Base-by-base conservation (phyloP, 2,329 filamentous ascomycete species). In the Monilinia aucupariae region DNA sequence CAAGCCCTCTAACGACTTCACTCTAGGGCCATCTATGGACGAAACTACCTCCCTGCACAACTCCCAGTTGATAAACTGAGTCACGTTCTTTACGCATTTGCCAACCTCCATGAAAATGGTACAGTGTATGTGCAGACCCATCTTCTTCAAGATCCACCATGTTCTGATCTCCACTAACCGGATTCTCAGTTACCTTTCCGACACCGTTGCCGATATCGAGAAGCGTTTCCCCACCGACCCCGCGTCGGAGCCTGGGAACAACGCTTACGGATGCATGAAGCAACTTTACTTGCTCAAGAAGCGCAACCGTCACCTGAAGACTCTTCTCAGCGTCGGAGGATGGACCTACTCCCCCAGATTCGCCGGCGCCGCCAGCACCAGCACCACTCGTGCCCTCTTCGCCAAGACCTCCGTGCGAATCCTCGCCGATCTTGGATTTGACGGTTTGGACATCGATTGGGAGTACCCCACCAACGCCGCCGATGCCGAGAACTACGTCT, bases 321-420 rank as follows among this genome's bases (percentile, higher is more conserved):
- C 88, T 1, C 79, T 96, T 27, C 81, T 96, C 4, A 90, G 85
- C 54, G 91, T 96, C 67, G 92, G 92, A 54, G 91, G 92, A 37
- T 96, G 89, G 89, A 92, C 89, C 0, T 94, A 91, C 75, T 91
- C 89, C 2, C 78, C 81, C 68, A 90, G 91, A 74, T 93, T 96
- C 72, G 80, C 89, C 0, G 78, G 79, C 1, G 86, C 87, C 0
- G 85, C 87, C 12, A 85, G 84, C 64, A 88, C 86, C 0, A 80
- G 81, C 0, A 75, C 79, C 2, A 85, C 84, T 20, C 82, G 91
- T 20, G 75, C 79, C 43, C 82, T 69, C 1, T 96, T 96, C 75
- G 91, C 91, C 7, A 76, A 81, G 52, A 84, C 82, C 4, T 85
- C 90, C 2, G 87, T 92, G 0, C 75, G 80, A 9, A 75, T 94